Conservation (phyloP, 148 eudicot species). For the Heliamphora exappendiculata region DNA sequence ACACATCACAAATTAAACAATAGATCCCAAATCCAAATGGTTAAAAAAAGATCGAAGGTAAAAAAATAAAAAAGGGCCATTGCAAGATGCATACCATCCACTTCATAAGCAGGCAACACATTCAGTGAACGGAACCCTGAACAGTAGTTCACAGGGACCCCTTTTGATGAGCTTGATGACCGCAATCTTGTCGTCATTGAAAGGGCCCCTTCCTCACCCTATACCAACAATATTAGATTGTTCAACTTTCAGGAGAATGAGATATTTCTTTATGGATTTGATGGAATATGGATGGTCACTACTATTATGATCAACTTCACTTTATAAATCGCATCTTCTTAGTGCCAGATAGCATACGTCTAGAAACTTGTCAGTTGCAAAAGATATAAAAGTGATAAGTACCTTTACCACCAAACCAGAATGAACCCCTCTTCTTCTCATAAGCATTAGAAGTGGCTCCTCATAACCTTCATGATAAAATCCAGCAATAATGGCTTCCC, state of each 20-base stretch:
- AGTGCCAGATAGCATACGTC: not conserved
- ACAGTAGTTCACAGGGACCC: conserved; percentile 92
- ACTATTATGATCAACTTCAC: not conserved
- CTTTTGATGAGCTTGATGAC: conserved; percentile 66
- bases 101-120: conserved; percentile 41
- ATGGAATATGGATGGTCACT: not conserved
- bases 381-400: conserved; percentile 2
- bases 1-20: not conserved
- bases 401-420: conserved; percentile 96
- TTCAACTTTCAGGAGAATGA: not conserved
- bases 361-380: not conserved
- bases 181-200: conserved; percentile 86
- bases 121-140: conserved; percentile 83
- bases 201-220: conserved; percentile 99
- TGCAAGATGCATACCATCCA: conserved; percentile 53
- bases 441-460: conserved; percentile 91
- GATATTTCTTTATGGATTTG: not conserved
- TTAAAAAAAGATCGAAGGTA: not conserved
- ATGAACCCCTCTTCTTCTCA: conserved; percentile 92
- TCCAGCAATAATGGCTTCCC: conserved; percentile 88
- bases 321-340: not conserved
- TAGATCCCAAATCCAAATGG: not conserved
- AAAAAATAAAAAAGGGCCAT: not conserved
- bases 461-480: conserved; percentile 98
- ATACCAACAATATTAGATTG: conserved; percentile 13